Evolutionary conservation across 495 filamentous ascomycete species (phyloP).

Genomic region (Xylaria sp.): DNA sequence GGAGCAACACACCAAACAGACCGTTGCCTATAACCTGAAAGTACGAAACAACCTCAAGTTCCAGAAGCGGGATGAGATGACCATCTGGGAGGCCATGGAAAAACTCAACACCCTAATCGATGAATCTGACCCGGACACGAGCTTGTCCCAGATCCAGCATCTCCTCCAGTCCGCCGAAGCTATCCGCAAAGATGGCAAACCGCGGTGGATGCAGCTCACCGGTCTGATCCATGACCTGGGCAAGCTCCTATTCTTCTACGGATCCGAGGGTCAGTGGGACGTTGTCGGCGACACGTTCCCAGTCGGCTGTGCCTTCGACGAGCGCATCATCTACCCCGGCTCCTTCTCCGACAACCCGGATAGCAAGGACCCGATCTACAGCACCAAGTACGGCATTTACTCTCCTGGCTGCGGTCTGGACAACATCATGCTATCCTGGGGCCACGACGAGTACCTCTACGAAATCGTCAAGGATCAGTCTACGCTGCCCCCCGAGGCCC

Average conservation of each 20-base stretch:
- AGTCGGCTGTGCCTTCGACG: conserved; percentile 83
- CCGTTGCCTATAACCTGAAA: conserved; percentile 81
- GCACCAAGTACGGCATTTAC: conserved; percentile 80
- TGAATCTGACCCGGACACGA: conserved; percentile 84
- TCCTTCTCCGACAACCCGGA: conserved; percentile 79
- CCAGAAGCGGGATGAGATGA: conserved; percentile 72
- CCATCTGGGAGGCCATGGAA: conserved; percentile 88
- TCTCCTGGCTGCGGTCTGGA: conserved; percentile 76
- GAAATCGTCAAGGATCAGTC: conserved; percentile 81
- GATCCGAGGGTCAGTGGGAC: conserved; percentile 86
- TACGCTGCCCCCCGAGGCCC: conserved; percentile 75
- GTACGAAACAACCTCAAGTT: conserved; percentile 73
- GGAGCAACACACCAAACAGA: conserved; percentile 85
- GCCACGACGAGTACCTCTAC: conserved; percentile 92
- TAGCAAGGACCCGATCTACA: conserved; percentile 67
- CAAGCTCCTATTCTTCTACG: conserved; percentile 86
- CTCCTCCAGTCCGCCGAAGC: conserved; percentile 86
- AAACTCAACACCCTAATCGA: conserved; percentile 89
- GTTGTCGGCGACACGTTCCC: conserved; percentile 93
- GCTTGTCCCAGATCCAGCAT: conserved; percentile 85
- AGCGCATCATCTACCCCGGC: conserved; percentile 77
- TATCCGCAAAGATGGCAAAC: conserved; percentile 86
- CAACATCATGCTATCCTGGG: conserved; percentile 88
- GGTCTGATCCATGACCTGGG: conserved; percentile 91
- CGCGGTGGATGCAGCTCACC: conserved; percentile 89